phyloP scores from a whole-genome alignment of 441 rosid species.

The Hypseocharis bilobata region DNA sequence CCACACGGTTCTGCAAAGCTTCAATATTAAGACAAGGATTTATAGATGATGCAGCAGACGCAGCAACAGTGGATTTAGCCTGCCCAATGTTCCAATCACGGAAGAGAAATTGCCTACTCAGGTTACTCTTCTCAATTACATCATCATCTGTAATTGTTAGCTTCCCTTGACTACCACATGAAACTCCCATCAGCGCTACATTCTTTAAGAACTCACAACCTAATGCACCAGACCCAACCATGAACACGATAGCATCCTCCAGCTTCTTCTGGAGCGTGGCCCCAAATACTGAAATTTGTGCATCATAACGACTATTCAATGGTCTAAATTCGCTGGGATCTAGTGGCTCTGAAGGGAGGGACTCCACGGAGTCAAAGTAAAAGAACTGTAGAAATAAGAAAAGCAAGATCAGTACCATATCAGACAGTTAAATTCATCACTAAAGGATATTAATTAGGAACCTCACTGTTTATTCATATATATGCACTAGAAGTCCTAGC shows the following conservation, averaged over 20 bases:
- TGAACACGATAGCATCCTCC: constrained; percentile 63
- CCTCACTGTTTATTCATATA: neutral
- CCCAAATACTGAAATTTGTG: constrained; percentile 84
- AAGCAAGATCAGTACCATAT: constrained; percentile 19
- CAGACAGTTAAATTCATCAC: neutral
- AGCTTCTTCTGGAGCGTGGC: constrained; percentile 72
- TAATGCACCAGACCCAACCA: constrained; percentile 86
- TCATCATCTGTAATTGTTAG: constrained; percentile 84
- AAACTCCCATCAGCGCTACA: constrained; percentile 79
- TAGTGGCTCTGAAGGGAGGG: constrained; percentile 58
- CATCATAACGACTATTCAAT: constrained; percentile 64
- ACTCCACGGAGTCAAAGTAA: constrained; percentile 83
- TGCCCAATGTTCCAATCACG: constrained; percentile 96
- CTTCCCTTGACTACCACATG: constrained; percentile 63
- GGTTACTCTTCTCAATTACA: constrained; percentile 88
- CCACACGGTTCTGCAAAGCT: constrained; percentile 77
- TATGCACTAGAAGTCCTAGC: neutral
- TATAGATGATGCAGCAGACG: constrained; percentile 63
- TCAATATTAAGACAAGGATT: constrained; percentile 57
- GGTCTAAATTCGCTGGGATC: constrained; percentile 60
- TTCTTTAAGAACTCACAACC: constrained; percentile 91
- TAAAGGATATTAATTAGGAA: neutral
- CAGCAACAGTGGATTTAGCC: constrained; percentile 87
- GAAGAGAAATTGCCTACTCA: constrained; percentile 81
- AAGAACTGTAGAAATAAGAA: constrained; percentile 49